These are phyloP conservation scores for Uronychia binucleata DNA, from an alignment of 73 alveolate species.

Conservation along the genomic window DNA sequence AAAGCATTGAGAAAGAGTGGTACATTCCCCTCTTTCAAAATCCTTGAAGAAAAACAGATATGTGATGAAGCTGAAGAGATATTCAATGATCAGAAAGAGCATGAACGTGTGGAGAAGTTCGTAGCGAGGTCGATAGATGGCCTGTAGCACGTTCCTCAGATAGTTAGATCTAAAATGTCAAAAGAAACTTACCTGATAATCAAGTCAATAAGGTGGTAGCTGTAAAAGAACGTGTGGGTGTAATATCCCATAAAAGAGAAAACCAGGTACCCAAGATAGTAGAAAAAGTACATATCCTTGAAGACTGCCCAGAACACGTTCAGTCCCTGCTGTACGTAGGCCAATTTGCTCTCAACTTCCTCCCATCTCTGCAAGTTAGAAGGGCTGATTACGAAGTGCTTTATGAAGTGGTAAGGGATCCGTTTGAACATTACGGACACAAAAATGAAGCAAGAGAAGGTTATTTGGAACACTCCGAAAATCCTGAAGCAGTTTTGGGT, in stretches of 20 bases:
- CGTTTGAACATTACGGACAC: slow-evolving; percentile 34
- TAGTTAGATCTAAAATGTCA: slow-evolving; percentile 63
- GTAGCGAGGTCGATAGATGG: slow-evolving; percentile 76
- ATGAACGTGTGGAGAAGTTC: slow-evolving; percentile 67
- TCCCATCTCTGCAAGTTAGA: neutral
- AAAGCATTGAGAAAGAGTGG: slow-evolving; percentile 66
- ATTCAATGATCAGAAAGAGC: slow-evolving; percentile 65
- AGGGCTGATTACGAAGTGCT: slow-evolving; percentile 1
- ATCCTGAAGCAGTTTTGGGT: neutral
- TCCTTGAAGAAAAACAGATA: slow-evolving; percentile 58
- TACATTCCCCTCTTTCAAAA: slow-evolving; percentile 59
- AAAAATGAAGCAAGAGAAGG: slow-evolving; percentile 13
- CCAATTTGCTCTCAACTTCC: neutral
- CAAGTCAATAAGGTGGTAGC: slow-evolving; percentile 78
- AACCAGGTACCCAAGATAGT: slow-evolving; percentile 72
- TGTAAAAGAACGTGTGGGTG: slow-evolving; percentile 74
- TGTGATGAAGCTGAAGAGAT: slow-evolving; percentile 64
- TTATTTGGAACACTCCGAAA: slow-evolving; percentile 23
- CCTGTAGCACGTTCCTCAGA: slow-evolving; percentile 75
- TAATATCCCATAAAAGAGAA: slow-evolving; percentile 70
- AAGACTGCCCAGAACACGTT: slow-evolving; percentile 14
- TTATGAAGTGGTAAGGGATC: slow-evolving; percentile 28
- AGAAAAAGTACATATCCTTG: slow-evolving; percentile 61
- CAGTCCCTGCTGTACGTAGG: neutral
- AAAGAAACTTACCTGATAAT: slow-evolving; percentile 24